phyloP scores from a whole-genome alignment of 306 rosid species.

The Comarum palustre region DNA sequence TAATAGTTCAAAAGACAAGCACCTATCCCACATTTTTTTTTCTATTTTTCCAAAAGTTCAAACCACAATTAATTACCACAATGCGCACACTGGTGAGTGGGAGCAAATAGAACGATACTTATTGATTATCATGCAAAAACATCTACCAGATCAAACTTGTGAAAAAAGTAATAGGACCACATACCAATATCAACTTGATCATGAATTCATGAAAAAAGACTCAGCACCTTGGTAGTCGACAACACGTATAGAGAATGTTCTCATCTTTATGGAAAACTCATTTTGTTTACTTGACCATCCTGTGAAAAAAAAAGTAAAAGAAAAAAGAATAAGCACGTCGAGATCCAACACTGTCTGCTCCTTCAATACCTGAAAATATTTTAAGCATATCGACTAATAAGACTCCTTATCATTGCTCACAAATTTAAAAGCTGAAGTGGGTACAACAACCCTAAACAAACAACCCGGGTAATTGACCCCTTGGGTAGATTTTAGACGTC shows the following conservation, averaged over 20 bases:
- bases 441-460: too few relatives aligned
- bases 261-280: slow-evolving; percentile 50
- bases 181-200: slow-evolving; percentile 57
- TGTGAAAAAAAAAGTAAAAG: slow-evolving; percentile 26
- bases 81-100: not conserved
- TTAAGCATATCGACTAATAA: not conserved
- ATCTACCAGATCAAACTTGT: not conserved
- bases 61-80: not conserved
- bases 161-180: slow-evolving; percentile 30
- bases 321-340: slow-evolving; percentile 7
- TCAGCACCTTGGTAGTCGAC: slow-evolving; percentile 61
- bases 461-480: too few relatives aligned
- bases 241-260: slow-evolving; percentile 51
- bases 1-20: not conserved
- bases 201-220: slow-evolving; percentile 29
- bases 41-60: not conserved
- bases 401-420: not conserved
- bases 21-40: not conserved
- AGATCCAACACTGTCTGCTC: not conserved
- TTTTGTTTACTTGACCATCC: slow-evolving; percentile 44
- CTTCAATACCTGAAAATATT: not conserved
- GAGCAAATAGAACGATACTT: not conserved
- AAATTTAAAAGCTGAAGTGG: not conserved
- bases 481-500: too few relatives aligned
- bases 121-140: not conserved